A percentile compares a stretch with the other conserved stretches of the same genome.
phyloP scores from a whole-genome alignment of 202 grass and related monocot genomes.

The Panicum virgatum region DNA sequence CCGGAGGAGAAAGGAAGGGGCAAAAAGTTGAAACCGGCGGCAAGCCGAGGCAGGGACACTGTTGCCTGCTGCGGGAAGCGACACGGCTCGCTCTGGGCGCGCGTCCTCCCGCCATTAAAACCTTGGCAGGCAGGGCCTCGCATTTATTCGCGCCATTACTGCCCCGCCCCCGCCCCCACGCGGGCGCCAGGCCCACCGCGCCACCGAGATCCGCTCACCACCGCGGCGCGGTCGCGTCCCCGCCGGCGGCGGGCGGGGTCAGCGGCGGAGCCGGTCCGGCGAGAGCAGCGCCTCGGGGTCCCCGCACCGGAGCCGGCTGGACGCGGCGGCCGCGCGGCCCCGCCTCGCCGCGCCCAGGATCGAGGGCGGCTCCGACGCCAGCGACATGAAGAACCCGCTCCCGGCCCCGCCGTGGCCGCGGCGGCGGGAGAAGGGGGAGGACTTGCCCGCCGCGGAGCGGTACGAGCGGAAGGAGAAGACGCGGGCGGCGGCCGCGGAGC shows the following conservation, averaged over 20 bases:
- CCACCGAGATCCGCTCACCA: background rate
- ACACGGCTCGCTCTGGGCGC: slow-evolving; percentile 33
- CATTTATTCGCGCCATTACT: slow-evolving; percentile 72
- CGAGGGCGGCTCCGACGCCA: slow-evolving; percentile 61
- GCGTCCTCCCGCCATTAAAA: slow-evolving; percentile 61
- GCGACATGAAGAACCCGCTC: slow-evolving; percentile 65
- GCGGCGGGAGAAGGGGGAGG: slow-evolving; percentile 69
- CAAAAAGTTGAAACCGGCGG: background rate
- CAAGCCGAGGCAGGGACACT: background rate
- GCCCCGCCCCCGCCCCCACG: slow-evolving; percentile 31
- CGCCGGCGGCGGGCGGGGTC: background rate
- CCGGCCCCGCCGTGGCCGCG: slow-evolving; percentile 5
- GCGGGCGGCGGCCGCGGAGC: slow-evolving; percentile 11
- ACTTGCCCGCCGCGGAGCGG: slow-evolving; percentile 43
- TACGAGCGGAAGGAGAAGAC: slow-evolving; percentile 89
- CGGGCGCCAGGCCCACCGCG: slow-evolving; percentile 8
- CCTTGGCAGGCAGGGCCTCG: slow-evolving; percentile 25
- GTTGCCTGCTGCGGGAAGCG: slow-evolving; percentile 2
- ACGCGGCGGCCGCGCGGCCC: slow-evolving; percentile 47
- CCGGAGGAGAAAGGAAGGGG: too few relatives aligned
- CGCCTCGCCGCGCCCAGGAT: slow-evolving; percentile 40
- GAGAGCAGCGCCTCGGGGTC: slow-evolving; percentile 95
- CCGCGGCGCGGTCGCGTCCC: background rate
- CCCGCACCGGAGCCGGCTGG: slow-evolving; percentile 77
- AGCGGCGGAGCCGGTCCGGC: slow-evolving; percentile 73